Evolutionary conservation across 257 asterid genomes (phyloP).

Genomic region (Parsonsia alboflavescens): DNA sequence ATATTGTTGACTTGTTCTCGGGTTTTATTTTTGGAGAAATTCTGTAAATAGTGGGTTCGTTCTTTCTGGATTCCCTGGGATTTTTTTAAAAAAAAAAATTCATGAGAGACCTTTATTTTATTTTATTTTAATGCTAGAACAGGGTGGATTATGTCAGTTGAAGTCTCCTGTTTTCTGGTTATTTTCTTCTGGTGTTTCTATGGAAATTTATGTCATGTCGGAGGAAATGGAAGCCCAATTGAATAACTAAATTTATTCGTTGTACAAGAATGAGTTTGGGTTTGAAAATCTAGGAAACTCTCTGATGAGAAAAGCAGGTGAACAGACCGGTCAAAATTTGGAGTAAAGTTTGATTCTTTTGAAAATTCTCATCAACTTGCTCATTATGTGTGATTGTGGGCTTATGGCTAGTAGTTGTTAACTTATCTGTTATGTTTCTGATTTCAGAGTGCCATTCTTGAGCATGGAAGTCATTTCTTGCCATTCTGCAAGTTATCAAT

Average conservation of each 20-base stretch:
- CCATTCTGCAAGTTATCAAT: slow-evolving; percentile 32
- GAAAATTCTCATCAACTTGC: neutral
- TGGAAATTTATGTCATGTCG: neutral
- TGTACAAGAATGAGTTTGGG: neutral
- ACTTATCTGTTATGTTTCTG: slow-evolving; percentile 22
- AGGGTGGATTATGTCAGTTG: too few relatives aligned
- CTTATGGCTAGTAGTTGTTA: slow-evolving; percentile 3
- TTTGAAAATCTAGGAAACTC: neutral
- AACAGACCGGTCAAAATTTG: neutral
- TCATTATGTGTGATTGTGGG: neutral
- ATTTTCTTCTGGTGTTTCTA: neutral
- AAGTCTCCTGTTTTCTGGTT: neutral
- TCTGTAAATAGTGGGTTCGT: neutral
- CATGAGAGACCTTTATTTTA: neutral
- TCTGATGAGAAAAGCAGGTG: too few relatives aligned
- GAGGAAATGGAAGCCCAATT: neutral
- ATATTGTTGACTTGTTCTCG: neutral
- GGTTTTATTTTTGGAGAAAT: neutral
- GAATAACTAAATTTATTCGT: neutral
- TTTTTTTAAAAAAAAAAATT: neutral
- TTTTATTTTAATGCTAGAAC: neutral
- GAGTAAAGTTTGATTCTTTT: neutral
- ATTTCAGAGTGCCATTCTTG: slow-evolving; percentile 33
- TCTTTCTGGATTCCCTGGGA: neutral
- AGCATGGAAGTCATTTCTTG: slow-evolving; percentile 59